Base-by-base conservation (phyloP, 768 basidiomycete species). In the Lactarius hatsudake region DNA sequence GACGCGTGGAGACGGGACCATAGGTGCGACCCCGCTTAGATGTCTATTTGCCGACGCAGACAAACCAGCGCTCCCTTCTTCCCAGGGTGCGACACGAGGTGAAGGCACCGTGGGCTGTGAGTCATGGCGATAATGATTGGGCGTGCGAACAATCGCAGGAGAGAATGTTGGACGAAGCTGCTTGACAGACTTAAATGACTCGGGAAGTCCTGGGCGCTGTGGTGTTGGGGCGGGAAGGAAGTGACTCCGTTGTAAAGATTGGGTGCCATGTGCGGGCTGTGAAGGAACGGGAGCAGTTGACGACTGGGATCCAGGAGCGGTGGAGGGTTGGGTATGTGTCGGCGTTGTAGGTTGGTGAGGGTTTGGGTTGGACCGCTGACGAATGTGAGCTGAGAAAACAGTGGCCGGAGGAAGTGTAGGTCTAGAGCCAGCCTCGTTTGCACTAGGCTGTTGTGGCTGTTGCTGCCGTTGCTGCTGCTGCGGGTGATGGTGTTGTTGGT, bases 81-180 rank as follows among this genome's bases (percentile, higher is more conserved):
- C 55, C 62, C 57, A 65, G 32, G 63, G 15, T 40, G 64, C 26
- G 34, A 70, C 68, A 54, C 66, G 61, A 8, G 75, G 66, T 5
- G 71, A 69, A 61, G 70, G 68, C 2, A 73, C 65, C 34, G 62
- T 30, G 13, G 66, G 42, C 0, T 62, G 64, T 20, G 71, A 62
- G 59, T 59, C 72, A 43, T 66, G 28, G 23, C 74, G 73, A 66
- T 90, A 91, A 72, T 90, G 82, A 6, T 81, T 80, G 1, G 90
- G 90, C 3, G 86, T 89, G 58, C 90, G 87, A 38, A 91, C 79
- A 74, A 90, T 87, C 63, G 79, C 84, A n/a, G 84, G 72, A 2
- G 87, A 87, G 71, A 91, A 92, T 1, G 90, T 90, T 1, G 87
- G 80, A 54, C 86, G 83, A 20, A 90, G 82, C 17, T 85, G 82